These are phyloP conservation scores for Mycosphaerella arachidis DNA, from an alignment of 2,329 filamentous ascomycete genomes.

Conservation along the genomic window DNA sequence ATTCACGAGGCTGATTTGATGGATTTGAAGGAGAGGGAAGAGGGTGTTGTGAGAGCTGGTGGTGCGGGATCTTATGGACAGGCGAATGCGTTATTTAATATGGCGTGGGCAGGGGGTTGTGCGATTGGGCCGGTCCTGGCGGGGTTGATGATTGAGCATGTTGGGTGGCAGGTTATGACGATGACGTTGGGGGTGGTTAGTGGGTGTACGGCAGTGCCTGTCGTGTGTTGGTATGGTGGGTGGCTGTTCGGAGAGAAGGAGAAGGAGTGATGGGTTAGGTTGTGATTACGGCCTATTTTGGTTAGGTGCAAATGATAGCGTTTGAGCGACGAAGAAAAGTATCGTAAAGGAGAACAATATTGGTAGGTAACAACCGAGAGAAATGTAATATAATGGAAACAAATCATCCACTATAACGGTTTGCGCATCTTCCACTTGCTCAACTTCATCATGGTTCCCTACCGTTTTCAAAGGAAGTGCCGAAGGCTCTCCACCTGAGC, in stretches of 20 bases:
- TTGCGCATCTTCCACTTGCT: too few relatives aligned
- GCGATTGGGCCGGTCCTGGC: slow-evolving; percentile 24
- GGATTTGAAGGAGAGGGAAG: slow-evolving; percentile 8
- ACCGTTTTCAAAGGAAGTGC: too few relatives aligned
- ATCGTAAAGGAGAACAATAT: too few relatives aligned
- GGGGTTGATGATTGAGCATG: slow-evolving; percentile 22
- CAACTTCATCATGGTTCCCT: too few relatives aligned
- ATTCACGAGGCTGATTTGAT: slow-evolving; percentile 15
- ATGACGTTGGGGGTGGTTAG: slow-evolving; percentile 33
- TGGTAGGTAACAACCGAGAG: too few relatives aligned
- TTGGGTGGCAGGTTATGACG: slow-evolving; percentile 26
- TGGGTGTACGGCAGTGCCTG: slow-evolving; percentile 46
- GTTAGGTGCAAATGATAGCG: not conserved
- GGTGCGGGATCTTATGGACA: slow-evolving; percentile 40
- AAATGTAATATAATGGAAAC: too few relatives aligned
- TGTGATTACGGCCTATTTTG: not conserved
- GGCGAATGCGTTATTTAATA: slow-evolving; percentile 45
- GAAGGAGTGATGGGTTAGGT: not conserved
- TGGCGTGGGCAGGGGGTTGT: slow-evolving; percentile 25
- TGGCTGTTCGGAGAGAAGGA: slow-evolving; percentile 4
- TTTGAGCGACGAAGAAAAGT: not conserved
- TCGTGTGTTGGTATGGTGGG: slow-evolving; percentile 24
- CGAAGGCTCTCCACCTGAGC: too few relatives aligned
- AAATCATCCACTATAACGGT: too few relatives aligned
- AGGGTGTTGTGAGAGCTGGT: slow-evolving; percentile 20